phyloP scores from a whole-genome alignment of 306 rosid species.

The Dalbergia cochinchinensis region DNA sequence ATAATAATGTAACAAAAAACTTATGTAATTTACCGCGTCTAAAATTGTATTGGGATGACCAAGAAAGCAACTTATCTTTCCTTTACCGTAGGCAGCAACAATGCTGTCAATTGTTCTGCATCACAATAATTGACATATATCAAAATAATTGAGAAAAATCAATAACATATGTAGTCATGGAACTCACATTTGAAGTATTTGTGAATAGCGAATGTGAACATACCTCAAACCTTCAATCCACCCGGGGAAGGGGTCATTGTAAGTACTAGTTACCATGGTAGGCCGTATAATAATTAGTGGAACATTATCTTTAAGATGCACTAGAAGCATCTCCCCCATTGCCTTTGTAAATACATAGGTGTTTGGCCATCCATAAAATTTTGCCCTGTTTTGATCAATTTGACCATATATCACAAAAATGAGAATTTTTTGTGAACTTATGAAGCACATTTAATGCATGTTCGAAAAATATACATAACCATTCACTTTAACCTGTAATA shows the following conservation, averaged over 20 bases:
- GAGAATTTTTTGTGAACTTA: too few relatives aligned
- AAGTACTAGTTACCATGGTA: slow-evolving; percentile 32
- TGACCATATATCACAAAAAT: neutral
- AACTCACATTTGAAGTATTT: too few relatives aligned
- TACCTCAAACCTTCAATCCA: slow-evolving; percentile 47
- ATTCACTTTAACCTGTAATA: too few relatives aligned
- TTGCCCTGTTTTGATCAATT: neutral
- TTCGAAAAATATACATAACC: too few relatives aligned
- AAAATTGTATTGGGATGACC: slow-evolving; percentile 46
- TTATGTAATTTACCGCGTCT: slow-evolving; percentile 46
- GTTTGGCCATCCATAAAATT: too few relatives aligned
- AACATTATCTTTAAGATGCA: slow-evolving; percentile 18
- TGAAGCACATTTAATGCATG: too few relatives aligned
- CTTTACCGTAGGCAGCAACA: slow-evolving; percentile 53
- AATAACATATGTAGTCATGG: neutral
- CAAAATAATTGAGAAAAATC: neutral
- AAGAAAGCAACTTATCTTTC: slow-evolving; percentile 48
- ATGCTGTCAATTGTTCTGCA: slow-evolving; percentile 60
- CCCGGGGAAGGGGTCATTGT: slow-evolving; percentile 26
- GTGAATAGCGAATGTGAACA: too few relatives aligned
- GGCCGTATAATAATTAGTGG: slow-evolving; percentile 41
- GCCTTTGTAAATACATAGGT: slow-evolving; percentile 48
- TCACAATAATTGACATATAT: too few relatives aligned
- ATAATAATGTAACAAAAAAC: too few relatives aligned
- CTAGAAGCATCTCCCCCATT: slow-evolving; percentile 59